Evolutionary conservation across 768 basidiomycete species (phyloP), one percentile per base, ranked within the genome.

Genomic region (Lentinula detonsa): DNA sequence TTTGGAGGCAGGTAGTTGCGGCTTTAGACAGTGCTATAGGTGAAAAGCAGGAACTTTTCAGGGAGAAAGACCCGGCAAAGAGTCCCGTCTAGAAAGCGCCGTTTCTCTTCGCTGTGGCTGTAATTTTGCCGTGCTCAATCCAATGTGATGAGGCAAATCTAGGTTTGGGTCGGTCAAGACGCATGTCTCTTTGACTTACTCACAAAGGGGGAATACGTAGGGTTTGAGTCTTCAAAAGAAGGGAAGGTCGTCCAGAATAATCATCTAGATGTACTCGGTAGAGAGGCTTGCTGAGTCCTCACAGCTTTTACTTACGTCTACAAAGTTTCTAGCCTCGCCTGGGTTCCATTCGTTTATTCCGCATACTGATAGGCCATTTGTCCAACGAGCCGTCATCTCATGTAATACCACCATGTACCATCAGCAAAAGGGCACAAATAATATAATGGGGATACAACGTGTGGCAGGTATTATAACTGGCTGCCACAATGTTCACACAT

Each of bases 101-200:
- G 39, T 74, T 62, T 57, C 70, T 68, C 46, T 66, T 68, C 63
- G 65, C 63, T 49, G 62, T 61, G 1, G 39, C 28, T 52, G 60
- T 74, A 54, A 84, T 74, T 57, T 82, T 75, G 1, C 76, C 74
- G 59, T 68, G 75, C 56, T 78, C 78, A 23, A 80, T 65, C 77
- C 77, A 79, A 51, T 72, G 68, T 4, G 79, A 79, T 62, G 70
- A 40, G 9, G 62, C 58, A 40, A 64, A 66, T 60, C 65, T 66
- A 42, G 31, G 31, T 3, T 52, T 3, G 28, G 15, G 31, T 52
- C 13, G n/a, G 11, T 52, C 31, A 35, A 10, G 51, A 33, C 51
- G 16, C 13, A 35, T 13, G 10, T 8, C 5, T 35, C 15, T 9
- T 52, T 15, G 1, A n/a, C 34, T n/a, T 52, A 52, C 51, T 23